Evolutionary conservation across 1,284 basidiomycete genomes (phyloP), one percentile per base, ranked within the genome.

Genomic region (Puccinia triticina): DNA sequence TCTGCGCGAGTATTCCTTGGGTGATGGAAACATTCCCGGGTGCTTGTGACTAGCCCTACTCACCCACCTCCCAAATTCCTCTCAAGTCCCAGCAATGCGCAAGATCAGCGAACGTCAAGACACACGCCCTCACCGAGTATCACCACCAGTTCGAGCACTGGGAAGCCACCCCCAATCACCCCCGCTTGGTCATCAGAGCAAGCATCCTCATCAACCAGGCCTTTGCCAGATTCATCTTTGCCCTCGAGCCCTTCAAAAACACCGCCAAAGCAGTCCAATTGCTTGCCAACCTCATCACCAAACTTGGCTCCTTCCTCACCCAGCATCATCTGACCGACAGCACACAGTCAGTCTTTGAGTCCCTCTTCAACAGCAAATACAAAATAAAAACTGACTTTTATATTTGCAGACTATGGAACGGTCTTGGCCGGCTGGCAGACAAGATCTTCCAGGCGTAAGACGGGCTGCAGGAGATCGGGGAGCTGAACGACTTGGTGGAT

Each of bases 401-500:
- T 61, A 12, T 61, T 29, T 2, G 18, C n/a, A 61, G 10, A 34
- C 29, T 61, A 61, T 71, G 69, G 69, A 50, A 40, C 34, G 43
- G 29, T 48, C 23, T 71, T 1, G 16, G 69, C 29, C 8, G 26
- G 12, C 16, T 71, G 10, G 43, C 37, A 4, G 75, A 77, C 59
- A 4, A 64, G n/a, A n/a, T 10, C 8, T 37, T 18, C 8, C 14
- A 37, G 29, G 40, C 66, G 8, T n/a, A 37, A 40, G 59, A 16
- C 18, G 5, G 32, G 16, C 40, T 43, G 29, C 2, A 1, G 3
- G 34, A 40, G 12, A 18, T 77, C 4, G n/a, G 10, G 12, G 75
- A 77, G 34, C 21, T 77, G 11, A 26, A 64, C 40, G 57, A 77
- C 59, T 77, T 57, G 75, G n/a, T 66, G 10, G 75, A 77, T n/a